Evolutionary conservation across 1,284 basidiomycete genomes (phyloP), one percentile per base, ranked within the genome.

Genomic region (Apiotrichum sp.): DNA sequence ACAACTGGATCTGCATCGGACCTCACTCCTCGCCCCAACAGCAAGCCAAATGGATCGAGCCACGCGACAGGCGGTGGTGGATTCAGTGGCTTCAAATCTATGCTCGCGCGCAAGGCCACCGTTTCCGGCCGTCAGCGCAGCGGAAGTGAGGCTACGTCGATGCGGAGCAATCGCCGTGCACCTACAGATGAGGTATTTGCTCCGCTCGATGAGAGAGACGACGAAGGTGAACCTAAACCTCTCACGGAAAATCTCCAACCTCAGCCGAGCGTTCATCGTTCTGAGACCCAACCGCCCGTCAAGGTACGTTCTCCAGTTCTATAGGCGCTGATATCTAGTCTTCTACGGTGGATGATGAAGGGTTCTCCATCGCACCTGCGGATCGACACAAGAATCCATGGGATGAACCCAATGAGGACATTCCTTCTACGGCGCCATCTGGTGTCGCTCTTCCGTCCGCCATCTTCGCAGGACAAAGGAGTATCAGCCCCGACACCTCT

Each of bases 341-440:
- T 1, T 66, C 70, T 22, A 62, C 57, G 0, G 78, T 82, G 13
- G 80, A 82, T 49, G 67, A 69, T 0, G 79, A 81, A 49, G 80
- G 80, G 6, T 82, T 74, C 72, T 78, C 78, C 9, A 76, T 81
- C 10, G 78, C 80, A 13, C 80, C 80, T 1, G 69, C 76, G 1
- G 77, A 78, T 47, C 71, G 78, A 45, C 79, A 80, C 60, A 69
- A 77, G 47, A 75, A 69, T 56, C 76, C 75, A 2, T 80, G 77
- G 80, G 78, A 77, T 41, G 69, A 75, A 13, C 68, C 70, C 1
- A 69, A 65, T 47, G 67, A 71, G 44, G 32, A 49, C 38, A 45
- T 42, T 36, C 40, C 57, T n/a, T 36, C 54, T 1, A n/a, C 59
- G 4, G 43, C 55, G 3, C 35, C 39, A 31, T 39, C n/a, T 3